phyloP scores from a whole-genome alignment of 352 stramenopile genomes.

The Plasmopara muralis region DNA sequence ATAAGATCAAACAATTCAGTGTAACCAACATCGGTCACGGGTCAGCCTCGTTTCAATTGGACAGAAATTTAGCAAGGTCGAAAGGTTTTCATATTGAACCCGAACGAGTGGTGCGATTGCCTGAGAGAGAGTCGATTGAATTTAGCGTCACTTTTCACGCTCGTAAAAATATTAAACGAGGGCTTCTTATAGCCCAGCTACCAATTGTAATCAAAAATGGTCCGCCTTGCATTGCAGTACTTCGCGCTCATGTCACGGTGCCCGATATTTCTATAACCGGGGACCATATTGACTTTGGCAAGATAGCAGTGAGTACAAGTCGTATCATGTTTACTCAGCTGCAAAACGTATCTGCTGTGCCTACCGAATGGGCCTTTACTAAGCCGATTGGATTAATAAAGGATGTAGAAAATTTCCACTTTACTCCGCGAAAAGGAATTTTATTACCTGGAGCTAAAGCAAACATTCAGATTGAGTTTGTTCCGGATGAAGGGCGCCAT shows the following conservation, averaged over 20 bases:
- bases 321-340: slow-evolving; percentile 88
- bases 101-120: slow-evolving; percentile 88
- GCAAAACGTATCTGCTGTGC: slow-evolving; percentile 85
- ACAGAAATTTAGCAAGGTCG: slow-evolving; percentile 87
- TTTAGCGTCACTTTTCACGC: slow-evolving; percentile 90
- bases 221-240: slow-evolving; percentile 74
- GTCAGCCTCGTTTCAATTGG: slow-evolving; percentile 84
- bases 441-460: slow-evolving; percentile 67
- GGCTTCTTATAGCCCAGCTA: slow-evolving; percentile 70
- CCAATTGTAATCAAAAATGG: slow-evolving; percentile 89
- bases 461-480: slow-evolving; percentile 89
- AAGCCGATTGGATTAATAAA: slow-evolving; percentile 77
- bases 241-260: slow-evolving; percentile 87
- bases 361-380: slow-evolving; percentile 89
- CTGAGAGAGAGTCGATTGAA: slow-evolving; percentile 82
- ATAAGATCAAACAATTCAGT: slow-evolving; percentile 89
- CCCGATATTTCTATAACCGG: slow-evolving; percentile 82
- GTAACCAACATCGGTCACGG: slow-evolving; percentile 89
- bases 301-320: slow-evolving; percentile 81
- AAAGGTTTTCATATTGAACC: slow-evolving; percentile 90
- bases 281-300: slow-evolving; percentile 88
- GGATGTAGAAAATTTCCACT: slow-evolving; percentile 77
- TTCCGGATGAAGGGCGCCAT: slow-evolving; percentile 71
- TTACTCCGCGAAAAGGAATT: slow-evolving; percentile 64
- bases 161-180: slow-evolving; percentile 78